Evolutionary conservation across 208 protist genomes (phyloP).

Genomic region (Trypanosoma brucei): DNA sequence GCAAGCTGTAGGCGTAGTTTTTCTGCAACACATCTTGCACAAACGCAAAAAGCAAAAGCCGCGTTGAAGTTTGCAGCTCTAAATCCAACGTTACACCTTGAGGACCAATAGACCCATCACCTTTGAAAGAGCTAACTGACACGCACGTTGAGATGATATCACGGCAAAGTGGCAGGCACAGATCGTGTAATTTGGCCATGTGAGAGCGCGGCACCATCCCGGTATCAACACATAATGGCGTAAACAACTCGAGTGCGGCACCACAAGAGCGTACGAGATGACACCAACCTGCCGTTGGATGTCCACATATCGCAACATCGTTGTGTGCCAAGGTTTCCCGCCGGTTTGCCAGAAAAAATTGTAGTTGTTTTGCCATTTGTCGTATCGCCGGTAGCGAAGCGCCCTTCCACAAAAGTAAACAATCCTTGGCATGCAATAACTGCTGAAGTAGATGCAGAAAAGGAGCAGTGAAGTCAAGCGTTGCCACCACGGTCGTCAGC

Average conservation of each 20-base stretch:
- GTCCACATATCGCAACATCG: too few relatives aligned
- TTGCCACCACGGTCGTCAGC: constrained; percentile 37
- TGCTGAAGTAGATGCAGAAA: constrained; percentile 41
- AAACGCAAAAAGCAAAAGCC: constrained; percentile 62
- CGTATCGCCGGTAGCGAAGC: constrained; percentile 27
- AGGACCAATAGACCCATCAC: not conserved
- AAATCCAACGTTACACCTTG: not conserved
- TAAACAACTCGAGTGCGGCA: constrained; percentile 48
- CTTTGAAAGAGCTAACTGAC: not conserved
- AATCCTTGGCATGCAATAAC: constrained; percentile 36
- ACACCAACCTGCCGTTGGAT: not conserved
- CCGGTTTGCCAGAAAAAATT: constrained; percentile 9
- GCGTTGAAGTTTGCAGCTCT: constrained; percentile 15
- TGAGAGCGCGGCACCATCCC: not conserved
- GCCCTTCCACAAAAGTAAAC: constrained; percentile 47
- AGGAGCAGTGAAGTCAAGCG: constrained; percentile 21
- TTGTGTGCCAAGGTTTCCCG: not conserved
- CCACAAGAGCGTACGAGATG: constrained; percentile 20
- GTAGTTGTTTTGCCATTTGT: constrained; percentile 23
- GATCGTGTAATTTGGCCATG: not conserved
- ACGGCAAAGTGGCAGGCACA: constrained; percentile 12
- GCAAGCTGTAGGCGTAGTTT: constrained; percentile 64
- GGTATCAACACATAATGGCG: constrained; percentile 47
- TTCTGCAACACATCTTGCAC: constrained; percentile 85
- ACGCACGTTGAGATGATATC: constrained; percentile 11